Conservation (phyloP, 2,329 filamentous ascomycete genomes). For the Trichoderma aggressivum region DNA sequence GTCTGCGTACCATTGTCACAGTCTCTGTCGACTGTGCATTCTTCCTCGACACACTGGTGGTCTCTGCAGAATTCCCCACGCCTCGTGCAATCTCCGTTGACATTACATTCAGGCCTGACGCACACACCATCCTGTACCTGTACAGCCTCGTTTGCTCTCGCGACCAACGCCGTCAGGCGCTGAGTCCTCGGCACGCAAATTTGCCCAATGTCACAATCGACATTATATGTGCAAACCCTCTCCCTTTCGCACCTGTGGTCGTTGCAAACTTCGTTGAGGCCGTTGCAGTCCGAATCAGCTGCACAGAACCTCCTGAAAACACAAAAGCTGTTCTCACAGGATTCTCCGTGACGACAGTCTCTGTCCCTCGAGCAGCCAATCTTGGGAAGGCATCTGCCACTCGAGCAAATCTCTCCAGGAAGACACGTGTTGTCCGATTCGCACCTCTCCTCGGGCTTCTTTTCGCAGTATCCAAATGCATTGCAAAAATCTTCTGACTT, state of each 20-base stretch:
- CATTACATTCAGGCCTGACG: background rate
- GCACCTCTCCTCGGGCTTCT: background rate
- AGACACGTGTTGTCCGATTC: background rate
- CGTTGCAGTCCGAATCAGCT: background rate
- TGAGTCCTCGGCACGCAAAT: background rate
- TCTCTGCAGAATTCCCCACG: background rate
- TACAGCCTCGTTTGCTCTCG: background rate
- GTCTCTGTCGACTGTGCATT: background rate
- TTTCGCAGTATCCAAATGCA: constrained; percentile 1
- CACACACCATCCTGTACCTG: background rate
- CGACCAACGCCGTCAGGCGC: background rate
- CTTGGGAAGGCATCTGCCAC: background rate
- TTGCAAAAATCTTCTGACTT: background rate
- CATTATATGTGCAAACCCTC: background rate
- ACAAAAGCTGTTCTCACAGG: background rate
- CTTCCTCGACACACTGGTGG: background rate
- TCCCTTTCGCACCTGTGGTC: background rate
- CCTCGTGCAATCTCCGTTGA: background rate
- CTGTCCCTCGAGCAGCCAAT: background rate
- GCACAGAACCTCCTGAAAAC: background rate
- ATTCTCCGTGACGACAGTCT: background rate
- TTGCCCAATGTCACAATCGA: background rate
- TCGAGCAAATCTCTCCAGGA: background rate
- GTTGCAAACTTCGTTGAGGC: background rate
- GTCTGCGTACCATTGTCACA: background rate